Evolutionary conservation across 2,329 filamentous ascomycete genomes (phyloP).

Genomic region (Helminthosporium solani): DNA sequence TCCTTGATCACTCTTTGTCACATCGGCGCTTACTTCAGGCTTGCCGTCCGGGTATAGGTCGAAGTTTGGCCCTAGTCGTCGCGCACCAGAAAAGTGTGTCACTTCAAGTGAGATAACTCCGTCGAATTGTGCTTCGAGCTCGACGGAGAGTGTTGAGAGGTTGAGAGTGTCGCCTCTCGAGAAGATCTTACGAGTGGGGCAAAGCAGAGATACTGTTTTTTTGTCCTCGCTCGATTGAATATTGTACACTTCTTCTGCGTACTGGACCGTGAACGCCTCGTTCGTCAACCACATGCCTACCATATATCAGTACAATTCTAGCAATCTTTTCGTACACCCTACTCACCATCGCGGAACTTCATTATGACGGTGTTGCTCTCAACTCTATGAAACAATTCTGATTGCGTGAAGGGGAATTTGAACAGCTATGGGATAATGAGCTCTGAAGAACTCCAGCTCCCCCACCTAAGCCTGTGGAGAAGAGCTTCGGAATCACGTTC

Average conservation of each 20-base stretch:
- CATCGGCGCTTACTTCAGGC: constrained; percentile 41
- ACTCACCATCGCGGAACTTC: constrained; percentile 61
- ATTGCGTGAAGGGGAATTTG: too few relatives aligned
- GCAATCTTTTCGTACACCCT: background rate
- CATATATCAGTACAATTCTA: constrained; percentile 2
- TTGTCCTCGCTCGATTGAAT: constrained; percentile 49
- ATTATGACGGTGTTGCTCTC: constrained; percentile 37
- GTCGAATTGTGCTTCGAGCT: constrained; percentile 58
- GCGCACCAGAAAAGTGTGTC: constrained; percentile 59
- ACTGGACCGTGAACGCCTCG: constrained; percentile 61
- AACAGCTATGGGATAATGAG: background rate
- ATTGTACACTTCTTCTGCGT: constrained; percentile 65
- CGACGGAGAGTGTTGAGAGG: constrained; percentile 56
- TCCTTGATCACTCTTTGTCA: constrained; percentile 46
- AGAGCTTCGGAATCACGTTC: constrained; percentile 9
- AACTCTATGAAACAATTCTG: background rate
- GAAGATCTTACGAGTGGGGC: constrained; percentile 58
- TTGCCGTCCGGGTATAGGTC: constrained; percentile 58
- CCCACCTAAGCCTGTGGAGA: constrained; percentile 1
- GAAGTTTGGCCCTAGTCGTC: constrained; percentile 56
- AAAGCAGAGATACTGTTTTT: constrained; percentile 54
- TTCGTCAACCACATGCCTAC: constrained; percentile 65
- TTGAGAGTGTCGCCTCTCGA: constrained; percentile 59
- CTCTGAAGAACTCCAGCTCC: background rate
- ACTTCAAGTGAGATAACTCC: constrained; percentile 62